Percentiles rank a stretch among this genome's conserved stretches.
Evolutionary conservation across 2,329 filamentous ascomycete genomes (phyloP).

Genomic region (Claviceps arundinis): DNA sequence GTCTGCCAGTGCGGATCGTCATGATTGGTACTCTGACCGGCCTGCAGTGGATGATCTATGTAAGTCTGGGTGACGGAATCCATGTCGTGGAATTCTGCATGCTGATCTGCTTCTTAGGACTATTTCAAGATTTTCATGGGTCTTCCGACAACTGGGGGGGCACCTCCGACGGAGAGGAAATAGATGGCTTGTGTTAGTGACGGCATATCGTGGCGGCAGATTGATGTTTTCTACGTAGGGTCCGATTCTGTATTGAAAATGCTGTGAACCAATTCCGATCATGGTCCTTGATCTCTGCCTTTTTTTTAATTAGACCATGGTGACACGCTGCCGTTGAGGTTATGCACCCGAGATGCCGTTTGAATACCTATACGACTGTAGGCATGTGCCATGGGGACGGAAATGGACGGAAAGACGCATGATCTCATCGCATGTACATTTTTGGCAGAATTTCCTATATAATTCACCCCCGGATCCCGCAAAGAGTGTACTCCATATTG

Average conservation of each 20-base stretch:
- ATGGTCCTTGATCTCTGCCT: too few species aligned
- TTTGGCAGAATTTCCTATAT: too few species aligned
- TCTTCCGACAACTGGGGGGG: conserved; percentile 67
- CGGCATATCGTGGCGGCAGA: neutral
- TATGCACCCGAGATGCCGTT: too few species aligned
- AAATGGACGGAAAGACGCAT: too few species aligned
- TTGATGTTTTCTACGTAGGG: neutral
- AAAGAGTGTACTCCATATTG: too few species aligned
- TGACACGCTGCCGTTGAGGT: too few species aligned
- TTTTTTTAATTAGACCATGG: too few species aligned
- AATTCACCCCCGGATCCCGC: too few species aligned
- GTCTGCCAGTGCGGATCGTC: conserved; percentile 69
- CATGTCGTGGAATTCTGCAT: neutral
- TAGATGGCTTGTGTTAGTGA: conserved; percentile 3
- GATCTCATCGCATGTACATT: too few species aligned
- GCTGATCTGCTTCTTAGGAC: conserved; percentile 33
- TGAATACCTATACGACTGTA: too few species aligned
- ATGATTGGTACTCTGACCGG: conserved; percentile 79
- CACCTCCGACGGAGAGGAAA: conserved; percentile 40
- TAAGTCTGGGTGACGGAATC: conserved; percentile 22
- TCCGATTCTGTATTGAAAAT: neutral
- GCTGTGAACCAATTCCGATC: too few species aligned
- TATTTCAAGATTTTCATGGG: conserved; percentile 89
- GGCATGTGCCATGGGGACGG: too few species aligned
- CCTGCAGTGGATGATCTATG: conserved; percentile 89